These are phyloP conservation scores for Ophiostoma piceae DNA, from an alignment of 2,329 filamentous ascomycete genomes.

Conservation along the genomic window DNA sequence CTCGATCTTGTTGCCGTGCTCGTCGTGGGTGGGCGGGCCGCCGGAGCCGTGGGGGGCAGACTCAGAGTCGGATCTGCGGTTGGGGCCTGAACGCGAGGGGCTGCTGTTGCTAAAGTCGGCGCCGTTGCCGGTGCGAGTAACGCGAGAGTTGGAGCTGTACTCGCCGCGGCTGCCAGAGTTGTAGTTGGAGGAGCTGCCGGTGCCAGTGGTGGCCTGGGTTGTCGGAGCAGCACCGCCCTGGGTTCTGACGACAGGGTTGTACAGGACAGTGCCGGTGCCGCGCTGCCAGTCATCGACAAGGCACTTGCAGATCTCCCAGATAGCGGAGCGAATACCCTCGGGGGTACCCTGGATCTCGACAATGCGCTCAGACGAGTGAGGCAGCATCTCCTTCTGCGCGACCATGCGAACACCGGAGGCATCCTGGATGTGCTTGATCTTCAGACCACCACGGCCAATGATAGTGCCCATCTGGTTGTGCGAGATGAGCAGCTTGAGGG, in stretches of 20 bases:
- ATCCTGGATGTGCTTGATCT: constrained; percentile 99
- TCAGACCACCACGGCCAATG: constrained; percentile 90
- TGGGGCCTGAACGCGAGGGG: constrained; percentile 55
- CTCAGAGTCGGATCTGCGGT: constrained; percentile 78
- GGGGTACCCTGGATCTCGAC: constrained; percentile 95
- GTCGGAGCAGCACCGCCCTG: constrained; percentile 52
- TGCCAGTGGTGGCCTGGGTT: constrained; percentile 43
- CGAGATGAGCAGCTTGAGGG: constrained; percentile 95
- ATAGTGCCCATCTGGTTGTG: constrained; percentile 99
- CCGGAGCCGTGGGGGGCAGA: constrained; percentile 73
- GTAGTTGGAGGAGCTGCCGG: constrained; percentile 29
- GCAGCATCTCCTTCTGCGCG: constrained; percentile 98
- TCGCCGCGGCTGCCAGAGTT: constrained; percentile 46
- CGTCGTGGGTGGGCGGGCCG: constrained; percentile 80
- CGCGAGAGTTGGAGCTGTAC: constrained; percentile 61
- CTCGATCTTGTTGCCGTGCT: constrained; percentile 95
- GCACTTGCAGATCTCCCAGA: constrained; percentile 99
- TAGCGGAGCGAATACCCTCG: constrained; percentile 88
- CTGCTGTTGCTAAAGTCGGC: constrained; percentile 91
- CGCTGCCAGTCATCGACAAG: constrained; percentile 97
- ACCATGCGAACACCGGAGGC: constrained; percentile 97
- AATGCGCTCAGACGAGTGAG: constrained; percentile 95
- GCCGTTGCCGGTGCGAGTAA: constrained; percentile 92
- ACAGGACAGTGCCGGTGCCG: constrained; percentile 92
- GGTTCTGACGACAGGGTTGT: constrained; percentile 91